A percentile compares a stretch with the other conserved stretches of the same genome.
Conservation (phyloP, 768 basidiomycete genomes). For the Dentipellis sp. region DNA sequence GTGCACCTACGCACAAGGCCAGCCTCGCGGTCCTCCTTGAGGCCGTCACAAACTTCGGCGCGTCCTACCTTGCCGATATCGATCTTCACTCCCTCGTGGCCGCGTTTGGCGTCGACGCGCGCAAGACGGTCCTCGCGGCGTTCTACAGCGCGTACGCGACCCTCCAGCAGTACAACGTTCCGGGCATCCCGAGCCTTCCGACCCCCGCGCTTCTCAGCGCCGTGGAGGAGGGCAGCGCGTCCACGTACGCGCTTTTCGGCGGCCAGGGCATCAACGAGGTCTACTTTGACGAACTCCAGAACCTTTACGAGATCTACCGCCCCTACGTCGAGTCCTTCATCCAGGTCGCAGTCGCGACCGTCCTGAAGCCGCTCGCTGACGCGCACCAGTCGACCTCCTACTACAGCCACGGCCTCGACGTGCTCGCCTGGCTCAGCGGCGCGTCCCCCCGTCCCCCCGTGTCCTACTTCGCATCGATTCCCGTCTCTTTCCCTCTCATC, state of each 20-base stretch:
- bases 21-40: conserved; percentile 63
- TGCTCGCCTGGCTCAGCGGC: conserved; percentile 77
- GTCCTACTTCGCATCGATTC: conserved; percentile 86
- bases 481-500: conserved; percentile 91
- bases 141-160: conserved; percentile 73
- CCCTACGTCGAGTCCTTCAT: conserved; percentile 78
- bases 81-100: conserved; percentile 82
- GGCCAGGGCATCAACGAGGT: conserved; percentile 98
- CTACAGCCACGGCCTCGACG: conserved; percentile 77
- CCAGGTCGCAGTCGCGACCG: conserved; percentile 45
- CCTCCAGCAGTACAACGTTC: conserved; percentile 47
- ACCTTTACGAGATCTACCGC: conserved; percentile 84
- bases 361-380: conserved; percentile 64
- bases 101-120: conserved; percentile 62
- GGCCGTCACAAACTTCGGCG: conserved; percentile 70
- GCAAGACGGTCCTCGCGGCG: conserved; percentile 66
- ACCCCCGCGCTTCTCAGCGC: conserved; percentile 63
- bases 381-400: conserved; percentile 50
- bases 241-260: conserved; percentile 89
- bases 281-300: conserved; percentile 93
- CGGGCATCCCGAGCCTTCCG: conserved; percentile 49
- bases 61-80: conserved; percentile 56
- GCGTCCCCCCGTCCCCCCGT: conserved; percentile 61
- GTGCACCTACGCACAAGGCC: conserved; percentile 27
- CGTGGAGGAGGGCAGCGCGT: conserved; percentile 51